Conservation (phyloP, 2,329 filamentous ascomycete genomes). For the Penicillium sp. region DNA sequence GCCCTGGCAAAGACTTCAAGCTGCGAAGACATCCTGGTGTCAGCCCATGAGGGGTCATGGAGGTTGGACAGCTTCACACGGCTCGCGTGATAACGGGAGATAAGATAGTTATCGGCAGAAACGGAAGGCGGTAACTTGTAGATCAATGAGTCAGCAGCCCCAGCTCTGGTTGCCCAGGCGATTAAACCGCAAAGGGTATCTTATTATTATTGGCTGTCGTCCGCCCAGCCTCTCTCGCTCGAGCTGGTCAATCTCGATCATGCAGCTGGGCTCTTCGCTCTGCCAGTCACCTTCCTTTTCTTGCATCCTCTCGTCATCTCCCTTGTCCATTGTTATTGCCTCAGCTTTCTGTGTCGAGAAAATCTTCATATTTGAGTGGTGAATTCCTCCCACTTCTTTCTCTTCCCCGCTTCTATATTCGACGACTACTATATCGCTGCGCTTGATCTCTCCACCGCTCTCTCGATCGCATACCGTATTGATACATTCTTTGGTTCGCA, state of each 20-base stretch:
- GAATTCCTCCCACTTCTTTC: background rate
- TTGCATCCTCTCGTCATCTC: constrained; percentile 18
- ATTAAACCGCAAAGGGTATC: constrained; percentile 46
- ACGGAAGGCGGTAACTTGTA: constrained; percentile 29
- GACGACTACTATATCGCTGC: constrained; percentile 2
- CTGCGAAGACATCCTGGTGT: constrained; percentile 35
- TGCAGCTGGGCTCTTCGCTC: background rate
- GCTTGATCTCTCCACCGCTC: constrained; percentile 16
- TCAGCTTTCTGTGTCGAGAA: background rate
- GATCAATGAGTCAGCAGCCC: constrained; percentile 33
- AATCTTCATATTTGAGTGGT: constrained; percentile 11
- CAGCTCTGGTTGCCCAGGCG: constrained; percentile 46
- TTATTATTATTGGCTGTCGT: constrained; percentile 38
- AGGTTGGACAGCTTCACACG: constrained; percentile 5
- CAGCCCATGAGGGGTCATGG: constrained; percentile 1
- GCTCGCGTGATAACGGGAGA: constrained; percentile 22
- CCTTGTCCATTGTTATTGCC: constrained; percentile 12
- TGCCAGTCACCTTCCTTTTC: constrained; percentile 6
- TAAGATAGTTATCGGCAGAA: constrained; percentile 28
- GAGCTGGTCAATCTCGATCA: constrained; percentile 6
- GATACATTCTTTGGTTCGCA: constrained; percentile 4
- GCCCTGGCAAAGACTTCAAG: constrained; percentile 44
- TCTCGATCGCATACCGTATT: constrained; percentile 15
- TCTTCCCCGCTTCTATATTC: constrained; percentile 15
- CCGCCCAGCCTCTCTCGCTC: constrained; percentile 17